Percentiles rank a stretch among this genome's conserved stretches.
phyloP scores from a whole-genome alignment of 2,329 filamentous ascomycete genomes.

The Cladosporium cucumerinum region DNA sequence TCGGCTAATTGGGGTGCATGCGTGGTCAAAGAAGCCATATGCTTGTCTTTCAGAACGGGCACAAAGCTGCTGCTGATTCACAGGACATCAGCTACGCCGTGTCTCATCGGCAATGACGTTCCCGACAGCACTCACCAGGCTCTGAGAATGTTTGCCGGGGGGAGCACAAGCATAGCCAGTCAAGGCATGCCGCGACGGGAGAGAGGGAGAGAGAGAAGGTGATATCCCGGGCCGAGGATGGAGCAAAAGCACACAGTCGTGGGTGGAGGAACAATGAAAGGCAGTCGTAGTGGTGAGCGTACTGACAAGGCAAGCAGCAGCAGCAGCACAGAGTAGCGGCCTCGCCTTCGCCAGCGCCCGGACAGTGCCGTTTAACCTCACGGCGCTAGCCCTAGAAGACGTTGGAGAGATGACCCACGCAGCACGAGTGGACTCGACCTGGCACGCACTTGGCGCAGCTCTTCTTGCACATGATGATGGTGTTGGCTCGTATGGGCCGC shows the following conservation, averaged over 20 bases:
- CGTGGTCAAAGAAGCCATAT: conserved; percentile 22
- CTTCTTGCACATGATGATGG: not conserved
- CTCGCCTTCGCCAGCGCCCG: conserved; percentile 13
- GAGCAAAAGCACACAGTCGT: conserved; percentile 2
- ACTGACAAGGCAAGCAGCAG: not conserved
- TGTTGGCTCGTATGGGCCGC: not conserved
- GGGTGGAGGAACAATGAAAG: conserved; percentile 9
- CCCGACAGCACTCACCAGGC: conserved; percentile 15
- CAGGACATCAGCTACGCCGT: conserved; percentile 15
- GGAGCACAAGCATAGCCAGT: conserved; percentile 16
- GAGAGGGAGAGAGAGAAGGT: not conserved
- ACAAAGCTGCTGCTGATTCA: conserved; percentile 16
- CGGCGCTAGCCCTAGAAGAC: conserved; percentile 13
- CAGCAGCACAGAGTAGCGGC: conserved; percentile 3
- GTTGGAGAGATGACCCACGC: conserved; percentile 2
- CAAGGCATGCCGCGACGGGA: conserved; percentile 14
- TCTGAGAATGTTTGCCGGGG: conserved; percentile 17
- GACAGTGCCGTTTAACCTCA: conserved; percentile 12
- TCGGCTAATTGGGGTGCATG: conserved; percentile 4
- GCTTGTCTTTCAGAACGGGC: conserved; percentile 11
- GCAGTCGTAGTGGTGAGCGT: not conserved
- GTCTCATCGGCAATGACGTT: conserved; percentile 17
- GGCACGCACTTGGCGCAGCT: conserved; percentile 6
- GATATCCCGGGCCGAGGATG: not conserved
- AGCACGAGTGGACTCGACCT: not conserved